Evolutionary conservation across 192 early-diverging fungal genomes (phyloP), one percentile per base, ranked within the genome.

Genomic region (Entomortierella parvispora): DNA sequence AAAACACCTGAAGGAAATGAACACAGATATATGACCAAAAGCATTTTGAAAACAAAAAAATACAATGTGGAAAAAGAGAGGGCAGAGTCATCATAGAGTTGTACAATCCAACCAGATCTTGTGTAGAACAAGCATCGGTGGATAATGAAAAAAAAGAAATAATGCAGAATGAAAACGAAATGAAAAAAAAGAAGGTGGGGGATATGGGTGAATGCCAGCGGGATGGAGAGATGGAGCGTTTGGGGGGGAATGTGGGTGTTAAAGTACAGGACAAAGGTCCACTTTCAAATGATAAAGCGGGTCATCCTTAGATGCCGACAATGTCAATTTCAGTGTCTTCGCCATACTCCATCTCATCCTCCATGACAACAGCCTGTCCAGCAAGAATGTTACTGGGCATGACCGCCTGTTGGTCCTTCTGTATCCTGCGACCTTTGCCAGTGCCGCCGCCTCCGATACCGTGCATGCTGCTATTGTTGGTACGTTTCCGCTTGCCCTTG

Each of bases 271-370:
- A 26, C 31, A 26, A 23, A 31, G 34, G n/a, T 51, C 5, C 20
- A 22, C 31, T n/a, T n/a, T 28, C 15, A 61, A 26, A 45, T 4
- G 1, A 31, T 3, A 25, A 45, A 31, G 12, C 20, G 40, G 8
- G 14, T 20, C 37, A 52, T 32, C 17, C 15, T 61, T 65, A 77
- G 61, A 72, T 65, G 26, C 74, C 74, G 14, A 77, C 65, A 14
- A 77, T 34, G 28, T 77, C 74, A 53, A 77, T 77, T 61, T 77
- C 74, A 17, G 57, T 59, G 48, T 77, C 74, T 37, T 77, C 74
- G 26, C 74, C 66, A 58, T 34, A 32, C 28, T 77, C 74, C 60
- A 63, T 60, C 57, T 66, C 74, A 12, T 60, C 50, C 8, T 47
- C 42, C 46, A 65, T 29, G 49, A 77, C 48, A 37, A 65, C 29